phyloP scores from a whole-genome alignment of 139 green algal genomes.

The Choricystis sp. region DNA sequence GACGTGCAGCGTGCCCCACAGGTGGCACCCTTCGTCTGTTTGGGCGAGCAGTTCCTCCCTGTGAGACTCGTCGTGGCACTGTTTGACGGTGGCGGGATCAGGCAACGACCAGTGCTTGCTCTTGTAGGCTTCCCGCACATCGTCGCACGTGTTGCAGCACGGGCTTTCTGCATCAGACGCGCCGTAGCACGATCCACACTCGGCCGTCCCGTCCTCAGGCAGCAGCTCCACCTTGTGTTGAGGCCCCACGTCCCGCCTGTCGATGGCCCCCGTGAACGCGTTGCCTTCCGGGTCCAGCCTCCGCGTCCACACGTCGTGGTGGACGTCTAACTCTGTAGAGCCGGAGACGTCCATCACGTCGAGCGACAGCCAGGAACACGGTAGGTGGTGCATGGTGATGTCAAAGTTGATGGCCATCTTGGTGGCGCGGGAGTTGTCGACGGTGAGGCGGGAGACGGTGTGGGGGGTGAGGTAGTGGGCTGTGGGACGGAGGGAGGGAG shows the following conservation, averaged over 20 bases:
- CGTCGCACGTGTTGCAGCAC: constrained; percentile 92
- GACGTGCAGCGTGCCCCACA: constrained; percentile 74
- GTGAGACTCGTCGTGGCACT: constrained; percentile 72
- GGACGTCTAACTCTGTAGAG: constrained; percentile 84
- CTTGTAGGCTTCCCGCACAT: constrained; percentile 62
- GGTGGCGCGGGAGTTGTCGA: not conserved
- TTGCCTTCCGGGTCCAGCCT: constrained; percentile 33
- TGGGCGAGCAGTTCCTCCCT: constrained; percentile 53
- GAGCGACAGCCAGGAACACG: constrained; percentile 76
- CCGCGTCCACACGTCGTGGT: constrained; percentile 70
- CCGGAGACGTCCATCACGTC: constrained; percentile 95
- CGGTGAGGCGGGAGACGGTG: not conserved
- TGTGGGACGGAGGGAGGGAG: not conserved
- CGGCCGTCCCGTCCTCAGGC: constrained; percentile 5
- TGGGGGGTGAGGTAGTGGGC: not conserved
- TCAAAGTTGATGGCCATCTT: constrained; percentile 51
- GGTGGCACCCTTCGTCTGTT: constrained; percentile 77
- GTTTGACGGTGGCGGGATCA: constrained; percentile 41
- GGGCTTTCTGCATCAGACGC: constrained; percentile 44
- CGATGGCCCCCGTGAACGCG: constrained; percentile 33
- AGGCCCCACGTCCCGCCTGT: constrained; percentile 22
- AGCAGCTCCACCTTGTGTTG: not conserved
- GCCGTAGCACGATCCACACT: constrained; percentile 87
- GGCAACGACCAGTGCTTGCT: constrained; percentile 56
- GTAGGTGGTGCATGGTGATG: constrained; percentile 73